Evolutionary conservation across 108 stramenopile species (phyloP), one percentile per base, ranked within the genome.

Genomic region (Nitzschia sp.): DNA sequence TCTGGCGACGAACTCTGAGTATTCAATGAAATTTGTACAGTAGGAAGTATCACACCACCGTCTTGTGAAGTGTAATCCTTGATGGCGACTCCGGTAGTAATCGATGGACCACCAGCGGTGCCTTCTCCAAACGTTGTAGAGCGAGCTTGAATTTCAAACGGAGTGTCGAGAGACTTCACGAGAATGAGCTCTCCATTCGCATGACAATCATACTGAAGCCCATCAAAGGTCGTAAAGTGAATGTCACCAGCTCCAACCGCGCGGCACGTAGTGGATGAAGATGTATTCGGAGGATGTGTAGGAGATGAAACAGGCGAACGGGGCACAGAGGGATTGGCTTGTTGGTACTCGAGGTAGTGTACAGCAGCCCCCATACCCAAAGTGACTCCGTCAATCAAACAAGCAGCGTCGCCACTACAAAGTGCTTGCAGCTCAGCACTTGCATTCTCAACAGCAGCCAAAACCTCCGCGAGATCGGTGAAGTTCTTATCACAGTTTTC

Each of bases 221-320:
- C 64, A 51, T 65, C 64, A 52, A 65, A 65, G 15, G 64, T 65
- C 50, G 34, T 51, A 14, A 65, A 17, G 6, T 65, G 64, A 0
- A 50, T 48, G 17, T 65, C 64, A 51, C 29, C 29, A 3, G 29
- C 29, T 34, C 29, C 29, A 34, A 34, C 29, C 3, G 29, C 29
- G 29, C 29, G 29, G 5, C 29, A 34, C n/a, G n/a, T n/a, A n/a
- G n/a, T n/a, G n/a, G n/a, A n/a, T n/a, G n/a, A n/a, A n/a, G n/a
- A n/a, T n/a, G n/a, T n/a, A n/a, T n/a, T 34, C 29, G 29, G 29
- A 34, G 29, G 29, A 1, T 5, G 29, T 5, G 29, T 34, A 34
- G 29, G 29, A 3, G 29, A 34, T 5, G 29, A 3, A 1, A 34
- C 29, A 34, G 29, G 29, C 5, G 29, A 34, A 34, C 29, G 29